A percentile compares a stretch with the other conserved stretches of the same genome.
Conservation (phyloP, 2,329 filamentous ascomycete species). For the Sporothrix mexicana region DNA sequence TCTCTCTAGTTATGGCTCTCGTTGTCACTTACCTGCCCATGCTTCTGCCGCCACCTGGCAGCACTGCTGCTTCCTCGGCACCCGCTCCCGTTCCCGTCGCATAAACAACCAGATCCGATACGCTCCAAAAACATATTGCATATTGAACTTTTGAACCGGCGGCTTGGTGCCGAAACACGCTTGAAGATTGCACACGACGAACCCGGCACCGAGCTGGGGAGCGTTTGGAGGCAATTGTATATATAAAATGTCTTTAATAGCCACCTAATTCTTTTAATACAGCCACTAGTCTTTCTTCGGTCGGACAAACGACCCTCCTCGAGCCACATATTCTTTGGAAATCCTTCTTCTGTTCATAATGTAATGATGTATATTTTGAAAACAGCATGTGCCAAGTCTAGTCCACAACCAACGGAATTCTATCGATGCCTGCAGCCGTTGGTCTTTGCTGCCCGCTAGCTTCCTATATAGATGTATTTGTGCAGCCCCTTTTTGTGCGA, state of each 20-base stretch:
- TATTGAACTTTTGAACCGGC: background rate
- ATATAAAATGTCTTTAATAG: constrained; percentile 17
- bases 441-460: constrained; percentile 7
- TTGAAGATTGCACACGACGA: constrained; percentile 4
- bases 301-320: background rate
- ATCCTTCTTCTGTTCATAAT: background rate
- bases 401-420: constrained; percentile 10
- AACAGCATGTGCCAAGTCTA: constrained; percentile 23
- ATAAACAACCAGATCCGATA: constrained; percentile 25
- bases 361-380: background rate
- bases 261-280: constrained; percentile 21
- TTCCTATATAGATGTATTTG: constrained; percentile 23
- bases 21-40: constrained; percentile 48
- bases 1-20: constrained; percentile 45
- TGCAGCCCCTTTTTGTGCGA: constrained; percentile 19
- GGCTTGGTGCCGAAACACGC: background rate
- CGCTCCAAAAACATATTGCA: background rate
- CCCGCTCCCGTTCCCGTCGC: constrained; percentile 41
- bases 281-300: background rate
- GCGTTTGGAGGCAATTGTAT: constrained; percentile 10
- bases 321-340: background rate
- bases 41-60: constrained; percentile 44
- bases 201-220: background rate
- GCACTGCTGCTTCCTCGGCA: constrained; percentile 40
- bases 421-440: constrained; percentile 19